These are phyloP conservation scores for Botryococcus braunii DNA, from an alignment of 163 green algal genomes.

Conservation along the genomic window DNA sequence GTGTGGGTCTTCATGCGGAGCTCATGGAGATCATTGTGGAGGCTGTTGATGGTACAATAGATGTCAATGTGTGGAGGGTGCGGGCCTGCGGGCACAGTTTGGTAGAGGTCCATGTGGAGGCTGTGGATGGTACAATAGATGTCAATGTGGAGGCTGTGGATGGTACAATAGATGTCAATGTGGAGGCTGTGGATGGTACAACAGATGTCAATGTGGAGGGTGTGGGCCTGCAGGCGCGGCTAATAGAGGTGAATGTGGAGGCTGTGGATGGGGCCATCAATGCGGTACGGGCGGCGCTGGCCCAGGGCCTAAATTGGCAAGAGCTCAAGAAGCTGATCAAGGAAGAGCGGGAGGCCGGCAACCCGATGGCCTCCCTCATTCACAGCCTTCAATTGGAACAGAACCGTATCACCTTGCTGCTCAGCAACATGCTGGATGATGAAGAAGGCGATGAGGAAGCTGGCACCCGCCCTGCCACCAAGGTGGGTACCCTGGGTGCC, in stretches of 20 bases:
- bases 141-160: too few species aligned
- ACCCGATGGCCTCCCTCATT: constrained; percentile 71
- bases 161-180: too few species aligned
- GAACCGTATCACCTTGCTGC: constrained; percentile 65
- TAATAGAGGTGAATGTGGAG: constrained; percentile 81
- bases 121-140: too few species aligned
- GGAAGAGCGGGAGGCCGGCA: constrained; percentile 75
- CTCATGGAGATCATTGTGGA: constrained; percentile 81
- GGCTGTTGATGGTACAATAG: constrained; percentile 78
- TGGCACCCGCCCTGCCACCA: constrained; percentile 41
- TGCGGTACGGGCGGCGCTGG: constrained; percentile 69
- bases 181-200: too few species aligned
- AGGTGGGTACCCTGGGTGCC: too few species aligned
- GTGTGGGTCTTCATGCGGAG: constrained; percentile 38
- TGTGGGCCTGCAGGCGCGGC: constrained; percentile 16
- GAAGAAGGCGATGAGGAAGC: constrained; percentile 57
- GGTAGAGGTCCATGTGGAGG: too few species aligned
- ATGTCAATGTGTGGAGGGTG: constrained; percentile 65
- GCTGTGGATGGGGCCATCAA: constrained; percentile 77
- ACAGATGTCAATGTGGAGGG: too few species aligned
- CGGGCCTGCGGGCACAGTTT: constrained; percentile 81
- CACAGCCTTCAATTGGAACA: constrained; percentile 57
- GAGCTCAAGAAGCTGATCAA: constrained; percentile 79
- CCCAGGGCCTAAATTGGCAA: constrained; percentile 78
- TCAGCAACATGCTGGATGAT: constrained; percentile 66